Conservation (phyloP, 805 yeast genomes). For the Saturnispora bothae region DNA sequence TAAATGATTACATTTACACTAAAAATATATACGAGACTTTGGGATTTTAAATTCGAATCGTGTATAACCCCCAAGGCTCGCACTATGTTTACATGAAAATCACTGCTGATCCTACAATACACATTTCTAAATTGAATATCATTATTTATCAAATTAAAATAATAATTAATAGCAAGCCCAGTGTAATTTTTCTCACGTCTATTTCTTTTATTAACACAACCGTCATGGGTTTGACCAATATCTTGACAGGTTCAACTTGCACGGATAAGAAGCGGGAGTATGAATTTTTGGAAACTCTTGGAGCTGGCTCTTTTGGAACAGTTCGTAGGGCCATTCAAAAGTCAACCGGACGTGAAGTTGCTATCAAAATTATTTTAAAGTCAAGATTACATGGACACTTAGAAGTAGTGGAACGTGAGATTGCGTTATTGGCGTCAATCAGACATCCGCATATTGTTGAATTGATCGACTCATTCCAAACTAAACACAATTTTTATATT, state of each 20-base stretch:
- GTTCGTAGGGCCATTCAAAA: slow-evolving; percentile 60
- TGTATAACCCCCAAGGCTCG: too few species aligned
- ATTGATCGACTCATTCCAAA: slow-evolving; percentile 87
- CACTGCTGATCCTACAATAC: too few species aligned
- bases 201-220: too few species aligned
- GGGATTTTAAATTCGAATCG: too few species aligned
- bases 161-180: too few species aligned
- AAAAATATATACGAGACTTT: too few species aligned
- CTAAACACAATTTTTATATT: slow-evolving; percentile 82
- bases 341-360: slow-evolving; percentile 56
- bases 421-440: slow-evolving; percentile 54
- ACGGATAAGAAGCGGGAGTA: slow-evolving; percentile 50
- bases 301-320: slow-evolving; percentile 93
- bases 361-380: slow-evolving; percentile 80
- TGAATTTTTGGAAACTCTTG: slow-evolving; percentile 72
- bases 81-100: too few species aligned
- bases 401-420: slow-evolving; percentile 68
- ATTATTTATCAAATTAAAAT: too few species aligned
- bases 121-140: too few species aligned
- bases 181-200: too few species aligned
- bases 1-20: too few species aligned
- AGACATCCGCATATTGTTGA: slow-evolving; percentile 83
- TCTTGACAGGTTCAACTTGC: neutral
- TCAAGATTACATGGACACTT: slow-evolving; percentile 63
- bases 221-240: slow-evolving; percentile 3